Conservation (phyloP, 2,329 filamentous ascomycete genomes). For the Sporothrix brunneoviolacea region DNA sequence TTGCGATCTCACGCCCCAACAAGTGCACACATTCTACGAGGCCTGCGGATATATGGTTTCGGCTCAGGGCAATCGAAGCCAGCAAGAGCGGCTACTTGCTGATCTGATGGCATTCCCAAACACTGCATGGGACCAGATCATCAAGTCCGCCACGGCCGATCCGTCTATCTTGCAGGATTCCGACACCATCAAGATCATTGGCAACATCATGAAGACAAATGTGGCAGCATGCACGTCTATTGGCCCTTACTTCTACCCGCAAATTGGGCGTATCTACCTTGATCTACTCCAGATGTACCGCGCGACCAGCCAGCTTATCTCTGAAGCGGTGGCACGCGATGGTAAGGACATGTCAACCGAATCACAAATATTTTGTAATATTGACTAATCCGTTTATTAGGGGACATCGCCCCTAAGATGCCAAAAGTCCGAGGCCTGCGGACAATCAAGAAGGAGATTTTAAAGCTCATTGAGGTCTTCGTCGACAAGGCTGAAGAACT, state of each 20-base stretch:
- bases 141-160: constrained; percentile 76
- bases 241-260: constrained; percentile 94
- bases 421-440: constrained; percentile 90
- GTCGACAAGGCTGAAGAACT: constrained; percentile 97
- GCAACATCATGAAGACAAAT: constrained; percentile 99
- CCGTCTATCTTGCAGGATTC: constrained; percentile 81
- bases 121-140: constrained; percentile 91
- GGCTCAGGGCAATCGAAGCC: constrained; percentile 88
- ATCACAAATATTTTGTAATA: background rate
- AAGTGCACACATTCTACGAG: constrained; percentile 98
- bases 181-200: constrained; percentile 96
- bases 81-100: constrained; percentile 83
- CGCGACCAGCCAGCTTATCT: constrained; percentile 92
- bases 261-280: constrained; percentile 94
- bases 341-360: constrained; percentile 40
- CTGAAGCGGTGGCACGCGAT: constrained; percentile 79
- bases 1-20: constrained; percentile 87
- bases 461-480: constrained; percentile 97
- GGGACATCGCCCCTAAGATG: constrained; percentile 92
- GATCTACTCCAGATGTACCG: constrained; percentile 99
- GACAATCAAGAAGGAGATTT: constrained; percentile 98
- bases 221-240: constrained; percentile 97
- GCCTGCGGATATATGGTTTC: constrained; percentile 99
- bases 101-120: constrained; percentile 95
- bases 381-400: constrained; percentile 32